phyloP scores from a whole-genome alignment of 176 grass and related monocot genomes.

The Guadua angustifolia region DNA sequence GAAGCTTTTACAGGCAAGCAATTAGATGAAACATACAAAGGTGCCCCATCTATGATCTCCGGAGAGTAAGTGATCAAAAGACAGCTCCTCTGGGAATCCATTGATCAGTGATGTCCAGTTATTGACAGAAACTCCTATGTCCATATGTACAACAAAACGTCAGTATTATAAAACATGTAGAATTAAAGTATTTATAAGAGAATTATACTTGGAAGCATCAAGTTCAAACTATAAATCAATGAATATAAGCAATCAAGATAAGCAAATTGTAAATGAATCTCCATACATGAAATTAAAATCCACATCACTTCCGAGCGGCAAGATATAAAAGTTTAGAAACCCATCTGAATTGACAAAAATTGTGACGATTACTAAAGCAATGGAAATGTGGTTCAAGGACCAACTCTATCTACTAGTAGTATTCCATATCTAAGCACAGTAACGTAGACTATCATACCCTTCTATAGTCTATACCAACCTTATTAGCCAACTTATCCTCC shows the following conservation, averaged over 20 bases:
- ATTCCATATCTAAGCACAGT: background rate
- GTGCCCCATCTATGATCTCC: conserved; percentile 73
- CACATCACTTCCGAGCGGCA: background rate
- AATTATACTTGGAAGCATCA: background rate
- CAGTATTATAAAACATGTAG: conserved; percentile 38
- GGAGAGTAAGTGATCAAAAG: conserved; percentile 77
- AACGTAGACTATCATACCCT: background rate
- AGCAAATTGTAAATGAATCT: background rate
- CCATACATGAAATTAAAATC: background rate
- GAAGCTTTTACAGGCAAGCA: conserved; percentile 74
- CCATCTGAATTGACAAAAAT: background rate
- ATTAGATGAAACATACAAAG: conserved; percentile 82
- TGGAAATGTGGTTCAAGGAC: background rate
- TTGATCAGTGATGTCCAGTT: conserved; percentile 34
- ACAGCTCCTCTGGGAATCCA: conserved; percentile 50
- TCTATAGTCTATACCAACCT: background rate
- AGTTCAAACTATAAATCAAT: background rate
- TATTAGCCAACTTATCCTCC: background rate
- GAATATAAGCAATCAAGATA: conserved; percentile 1
- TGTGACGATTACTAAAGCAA: background rate
- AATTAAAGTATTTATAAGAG: background rate
- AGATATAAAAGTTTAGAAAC: background rate
- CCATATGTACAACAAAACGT: conserved; percentile 5
- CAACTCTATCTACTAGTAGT: background rate
- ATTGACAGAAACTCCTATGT: background rate